Base-by-base conservation (phyloP, 78 protist genomes). In the Cavenderia fasciculata region DNA sequence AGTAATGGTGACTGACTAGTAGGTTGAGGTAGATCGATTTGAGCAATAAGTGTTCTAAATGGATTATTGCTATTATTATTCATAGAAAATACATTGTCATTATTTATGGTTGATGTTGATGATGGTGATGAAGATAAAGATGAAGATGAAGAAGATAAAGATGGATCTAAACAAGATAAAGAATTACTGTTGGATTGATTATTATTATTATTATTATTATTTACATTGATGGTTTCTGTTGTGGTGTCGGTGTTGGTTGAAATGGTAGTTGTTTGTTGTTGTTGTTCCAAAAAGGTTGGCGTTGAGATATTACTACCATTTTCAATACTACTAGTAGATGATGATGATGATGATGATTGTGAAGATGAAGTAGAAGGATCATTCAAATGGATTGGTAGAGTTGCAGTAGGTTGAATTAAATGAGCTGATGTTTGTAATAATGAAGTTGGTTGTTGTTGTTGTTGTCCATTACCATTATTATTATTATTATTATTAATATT, bases 11-110 rank as follows among this genome's bases (percentile, higher is more conserved):
- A 47, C 25, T 63, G 72, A 3, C 51, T 63, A n/a, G 72, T 63
- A 34, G 72, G 59, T 66, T 66, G 74, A 0, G 74, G 74, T 43
- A 76, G 68, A 34, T 76, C 86, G 54, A 76, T 61, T 36, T 76
- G 86, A 21, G 86, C 86, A 18, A 76, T 76, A 29, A 61, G 33
- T 25, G 86, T 38, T 76, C 86, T 46, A 29, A 76, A 34, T 18
- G 73, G 29, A 59, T 74, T 63, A 18, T 63, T 47, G 38, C 41
- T 23, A 2, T 29, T 27, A 44, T 6, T 44, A 11, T 44, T 10
- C 21, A 6, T 44, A 10, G 49, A 25, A 5, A 16, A 56, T 56
- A 8, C 62, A 16, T 6, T 56, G 10, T 56, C 31, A 6, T 44
- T 44, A 44, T 10, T 44, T 11, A 11, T 44, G 49, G n/a, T 52